Percentiles rank a stretch among this genome's conserved stretches.
These are phyloP conservation scores for Sequoiadendron giganteum DNA, from an alignment of 75 land plant genomes.

Conservation along the genomic window DNA sequence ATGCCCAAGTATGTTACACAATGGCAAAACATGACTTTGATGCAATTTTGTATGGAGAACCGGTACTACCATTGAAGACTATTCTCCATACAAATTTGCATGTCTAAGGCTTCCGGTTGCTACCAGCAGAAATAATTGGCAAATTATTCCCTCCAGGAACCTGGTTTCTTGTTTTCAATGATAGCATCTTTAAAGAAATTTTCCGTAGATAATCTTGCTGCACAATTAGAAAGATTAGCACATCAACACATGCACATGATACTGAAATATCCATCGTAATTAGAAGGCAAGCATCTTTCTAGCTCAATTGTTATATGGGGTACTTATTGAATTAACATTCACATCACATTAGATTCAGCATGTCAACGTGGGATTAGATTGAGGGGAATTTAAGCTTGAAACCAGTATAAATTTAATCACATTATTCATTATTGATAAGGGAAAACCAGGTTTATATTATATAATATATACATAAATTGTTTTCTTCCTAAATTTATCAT, in stretches of 20 bases:
- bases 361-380: no score
- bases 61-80: no score
- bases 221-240: neutral
- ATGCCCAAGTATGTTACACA: no score
- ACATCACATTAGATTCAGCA: no score
- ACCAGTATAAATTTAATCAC: no score
- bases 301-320: neutral
- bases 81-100: no score
- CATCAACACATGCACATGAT: neutral
- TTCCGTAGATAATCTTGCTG: constrained; percentile 43
- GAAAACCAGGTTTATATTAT: no score
- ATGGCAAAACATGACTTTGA: no score
- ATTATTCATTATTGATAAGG: neutral
- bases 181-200: constrained; percentile 41
- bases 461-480: no score
- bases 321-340: neutral
- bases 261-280: neutral
- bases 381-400: neutral
- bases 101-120: neutral
- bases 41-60: no score
- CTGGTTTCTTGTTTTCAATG: constrained; percentile 29
- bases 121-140: neutral
- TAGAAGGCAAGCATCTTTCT: neutral
- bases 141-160: neutral
- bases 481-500: no score